Conservation (phyloP, 2,329 filamentous ascomycete species). For the Cladosporium colombiae region DNA sequence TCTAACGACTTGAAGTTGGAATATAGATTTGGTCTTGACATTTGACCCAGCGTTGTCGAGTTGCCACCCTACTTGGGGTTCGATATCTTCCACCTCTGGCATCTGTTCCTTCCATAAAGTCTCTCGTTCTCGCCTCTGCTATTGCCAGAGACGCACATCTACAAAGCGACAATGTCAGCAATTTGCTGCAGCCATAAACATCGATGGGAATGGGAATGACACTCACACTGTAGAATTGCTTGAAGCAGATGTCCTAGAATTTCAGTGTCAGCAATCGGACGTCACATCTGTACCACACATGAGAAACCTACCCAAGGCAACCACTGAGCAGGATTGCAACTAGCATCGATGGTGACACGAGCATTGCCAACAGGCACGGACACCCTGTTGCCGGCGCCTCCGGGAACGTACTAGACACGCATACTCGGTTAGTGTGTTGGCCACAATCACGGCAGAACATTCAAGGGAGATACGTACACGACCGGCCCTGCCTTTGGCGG, state of each 20-base stretch:
- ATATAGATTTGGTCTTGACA: background rate
- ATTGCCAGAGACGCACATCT: conserved; percentile 16
- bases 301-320: conserved; percentile 23
- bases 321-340: conserved; percentile 28
- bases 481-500: background rate
- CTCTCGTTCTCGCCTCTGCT: conserved; percentile 13
- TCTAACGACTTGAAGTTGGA: too few species aligned
- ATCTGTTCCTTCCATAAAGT: background rate
- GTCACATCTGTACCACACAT: background rate
- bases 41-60: background rate
- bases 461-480: background rate
- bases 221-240: conserved; percentile 18
- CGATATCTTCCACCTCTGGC: conserved; percentile 17
- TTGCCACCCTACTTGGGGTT: conserved; percentile 9
- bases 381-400: conserved; percentile 16
- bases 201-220: background rate
- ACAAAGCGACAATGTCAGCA: background rate
- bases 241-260: conserved; percentile 14
- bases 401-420: conserved; percentile 2
- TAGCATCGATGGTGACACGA: conserved; percentile 22
- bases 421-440: background rate
- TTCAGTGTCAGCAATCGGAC: background rate
- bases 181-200: background rate
- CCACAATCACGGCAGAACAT: background rate
- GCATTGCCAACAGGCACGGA: conserved; percentile 20